Evolutionary conservation across 108 stramenopile species (phyloP).

Genomic region (Cyclotella atomus): DNA sequence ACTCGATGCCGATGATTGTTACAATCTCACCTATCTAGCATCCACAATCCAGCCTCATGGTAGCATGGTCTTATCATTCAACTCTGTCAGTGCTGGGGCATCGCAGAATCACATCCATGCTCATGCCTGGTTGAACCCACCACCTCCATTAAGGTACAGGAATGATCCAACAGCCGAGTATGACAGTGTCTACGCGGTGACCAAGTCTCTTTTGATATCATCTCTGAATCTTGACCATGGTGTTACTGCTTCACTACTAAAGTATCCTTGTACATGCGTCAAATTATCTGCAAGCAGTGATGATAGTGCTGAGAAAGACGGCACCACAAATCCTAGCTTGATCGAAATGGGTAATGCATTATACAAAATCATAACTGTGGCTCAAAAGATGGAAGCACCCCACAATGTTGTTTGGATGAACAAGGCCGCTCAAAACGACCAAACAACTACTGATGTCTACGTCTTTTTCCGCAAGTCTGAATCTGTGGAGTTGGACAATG

Average conservation of each 20-base stretch:
- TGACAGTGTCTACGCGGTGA: conserved; percentile 40
- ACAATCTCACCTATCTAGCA: conserved; percentile 50
- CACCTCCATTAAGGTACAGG: conserved; percentile 26
- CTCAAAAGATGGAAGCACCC: conserved; percentile 35
- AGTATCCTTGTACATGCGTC: conserved; percentile 65
- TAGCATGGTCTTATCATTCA: conserved; percentile 52
- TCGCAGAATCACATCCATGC: conserved; percentile 70
- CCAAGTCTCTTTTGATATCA: conserved; percentile 13
- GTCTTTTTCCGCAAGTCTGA: conserved; percentile 4
- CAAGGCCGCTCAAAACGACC: conserved; percentile 25
- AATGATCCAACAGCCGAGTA: conserved; percentile 8
- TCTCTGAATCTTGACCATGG: conserved; percentile 24
- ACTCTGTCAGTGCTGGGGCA: conserved; percentile 66
- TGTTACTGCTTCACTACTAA: conserved; percentile 49
- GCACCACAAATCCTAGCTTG: conserved; percentile 22
- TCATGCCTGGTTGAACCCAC: conserved; percentile 61
- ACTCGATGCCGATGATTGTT: conserved; percentile 45
- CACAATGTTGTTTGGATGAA: conserved; percentile 45
- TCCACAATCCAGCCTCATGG: conserved; percentile 53
- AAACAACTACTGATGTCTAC: not conserved
- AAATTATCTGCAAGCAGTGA: conserved; percentile 40
- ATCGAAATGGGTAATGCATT: conserved; percentile 49
- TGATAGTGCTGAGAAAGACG: conserved; percentile 6
- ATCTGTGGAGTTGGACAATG: conserved; percentile 13
- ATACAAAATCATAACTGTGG: conserved; percentile 50